Evolutionary conservation across 169 alveolate species (phyloP), one percentile per base, ranked within the genome.

Genomic region (Cystoisospora suis): DNA sequence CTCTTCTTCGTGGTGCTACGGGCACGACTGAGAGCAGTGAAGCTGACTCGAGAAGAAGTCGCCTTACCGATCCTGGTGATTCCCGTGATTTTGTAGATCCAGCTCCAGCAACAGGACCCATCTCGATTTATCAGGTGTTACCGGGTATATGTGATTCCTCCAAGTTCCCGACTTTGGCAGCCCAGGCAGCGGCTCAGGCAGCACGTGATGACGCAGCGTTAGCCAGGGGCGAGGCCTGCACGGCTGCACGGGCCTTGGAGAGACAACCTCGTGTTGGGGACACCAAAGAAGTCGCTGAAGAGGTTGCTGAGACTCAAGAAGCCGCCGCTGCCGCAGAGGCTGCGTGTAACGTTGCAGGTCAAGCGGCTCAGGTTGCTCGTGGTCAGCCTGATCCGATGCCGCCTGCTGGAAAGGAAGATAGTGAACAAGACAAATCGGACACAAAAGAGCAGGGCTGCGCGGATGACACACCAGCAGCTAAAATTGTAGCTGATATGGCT

Each of bases 321-420:
- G 23, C 83, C 7, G 83, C 83, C 15, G 83, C 45, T 12, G 83
- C 53, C 15, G 83, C 83, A 36, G 56, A 34, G 83, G 83, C 56
- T 36, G 83, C 83, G 20, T 34, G 58, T 34, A 38, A 7, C 83
- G 83, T 29, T 34, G 83, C 83, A 17, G 83, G 27, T 1, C 36
- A 53, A 72, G 83, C 45, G 32, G 83, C 83, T 40, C 9, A 72
- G 53, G 58, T 29, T 6, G 56, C 53, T n/a, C 77, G 9, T n/a
- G 45, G 77, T 65, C 36, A 49, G n/a, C 9, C 77, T n/a, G n/a
- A n/a, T n/a, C 36, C 42, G 40, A 12, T n/a, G 77, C 5, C 42
- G 36, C 77, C 44, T n/a, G 77, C 1, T 6, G 2, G 20, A 9
- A 65, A 65, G 40, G 44, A 2, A n/a, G 40, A 65, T 65, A 65